Evolutionary conservation across 306 rosid genomes (phyloP), one percentile per base, ranked within the genome.

Genomic region (Clitoria ternatea): DNA sequence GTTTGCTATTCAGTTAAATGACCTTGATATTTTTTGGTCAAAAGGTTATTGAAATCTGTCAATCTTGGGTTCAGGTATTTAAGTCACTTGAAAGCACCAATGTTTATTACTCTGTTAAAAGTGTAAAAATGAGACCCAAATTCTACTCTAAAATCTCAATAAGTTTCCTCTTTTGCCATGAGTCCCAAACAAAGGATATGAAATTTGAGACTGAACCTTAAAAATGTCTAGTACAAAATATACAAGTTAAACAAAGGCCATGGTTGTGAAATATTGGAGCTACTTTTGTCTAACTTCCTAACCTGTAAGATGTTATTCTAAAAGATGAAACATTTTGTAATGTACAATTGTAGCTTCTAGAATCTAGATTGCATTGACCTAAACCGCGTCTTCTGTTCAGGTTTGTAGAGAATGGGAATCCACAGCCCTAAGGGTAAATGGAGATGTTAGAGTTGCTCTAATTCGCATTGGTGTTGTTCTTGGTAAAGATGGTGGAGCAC

Each of bases 381-480:
- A 78, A 47, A 18, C 37, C 19, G 37, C 20, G 57, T 6, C 50
- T 54, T 48, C 43, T 80, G 74, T 65, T 76, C 89, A 95, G 99
- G 99, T 95, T 75, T 89, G 96, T 64, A 85, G 97, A 77, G 96
- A 91, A 77, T 95, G 99, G 99, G 99, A 95, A 83, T 86, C 90
- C 14, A 83, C 83, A 2, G 99, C 99, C 65, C 81, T 63, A 37
- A 78, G 72, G 80, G 96, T 77, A 44, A 86, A 91, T 73, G 85
- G 86, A 74, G 86, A 89, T 80, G 96, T 89, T 19, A 89, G 96
- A 84, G 77, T 95, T 68, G 81, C 96, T 1, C 85, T 83, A 7
- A 82, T 91, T 82, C 97, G 99, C 69, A 95, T 91, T 6, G 99
- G 99, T 35, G 96, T 95, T 78, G 99, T 95, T 73, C 99, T 95